Percentiles rank a stretch among this genome's conserved stretches.
These are phyloP conservation scores for Brassica incana DNA, from an alignment of 345 rosid genomes.

Conservation along the genomic window DNA sequence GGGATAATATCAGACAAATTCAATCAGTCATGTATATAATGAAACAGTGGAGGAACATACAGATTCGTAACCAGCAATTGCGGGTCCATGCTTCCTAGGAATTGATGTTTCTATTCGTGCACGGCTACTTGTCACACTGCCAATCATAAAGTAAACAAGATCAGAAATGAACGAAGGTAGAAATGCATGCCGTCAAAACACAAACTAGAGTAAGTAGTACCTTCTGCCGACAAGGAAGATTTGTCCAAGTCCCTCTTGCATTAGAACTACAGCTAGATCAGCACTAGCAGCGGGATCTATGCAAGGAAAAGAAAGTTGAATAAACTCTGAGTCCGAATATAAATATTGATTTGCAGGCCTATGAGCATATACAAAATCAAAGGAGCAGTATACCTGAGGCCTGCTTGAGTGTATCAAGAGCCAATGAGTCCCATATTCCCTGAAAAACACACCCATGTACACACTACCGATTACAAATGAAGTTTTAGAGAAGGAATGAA, in stretches of 20 bases:
- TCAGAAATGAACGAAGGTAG: background rate
- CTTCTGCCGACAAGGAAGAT: slow-evolving; percentile 84
- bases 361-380: slow-evolving; percentile 3
- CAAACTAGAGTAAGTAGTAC: slow-evolving; percentile 41
- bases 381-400: slow-evolving; percentile 69
- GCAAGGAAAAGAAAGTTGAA: slow-evolving; percentile 10
- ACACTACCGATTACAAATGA: slow-evolving; percentile 2
- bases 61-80: slow-evolving; percentile 92
- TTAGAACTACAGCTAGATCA: slow-evolving; percentile 80
- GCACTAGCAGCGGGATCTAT: slow-evolving; percentile 95
- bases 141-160: slow-evolving; percentile 19
- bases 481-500: background rate
- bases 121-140: slow-evolving; percentile 82
- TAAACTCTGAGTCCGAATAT: background rate
- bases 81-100: slow-evolving; percentile 99
- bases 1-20: background rate
- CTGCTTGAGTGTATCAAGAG: slow-evolving; percentile 71
- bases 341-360: background rate
- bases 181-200: background rate
- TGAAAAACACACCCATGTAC: slow-evolving; percentile 30
- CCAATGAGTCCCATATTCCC: slow-evolving; percentile 86
- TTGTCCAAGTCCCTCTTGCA: slow-evolving; percentile 97
- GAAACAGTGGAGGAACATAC: slow-evolving; percentile 32
- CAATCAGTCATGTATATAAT: background rate
- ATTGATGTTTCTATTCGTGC: slow-evolving; percentile 87